These are phyloP conservation scores for Xerocomus potaroensis DNA, from an alignment of 768 basidiomycete genomes.

Conservation along the genomic window DNA sequence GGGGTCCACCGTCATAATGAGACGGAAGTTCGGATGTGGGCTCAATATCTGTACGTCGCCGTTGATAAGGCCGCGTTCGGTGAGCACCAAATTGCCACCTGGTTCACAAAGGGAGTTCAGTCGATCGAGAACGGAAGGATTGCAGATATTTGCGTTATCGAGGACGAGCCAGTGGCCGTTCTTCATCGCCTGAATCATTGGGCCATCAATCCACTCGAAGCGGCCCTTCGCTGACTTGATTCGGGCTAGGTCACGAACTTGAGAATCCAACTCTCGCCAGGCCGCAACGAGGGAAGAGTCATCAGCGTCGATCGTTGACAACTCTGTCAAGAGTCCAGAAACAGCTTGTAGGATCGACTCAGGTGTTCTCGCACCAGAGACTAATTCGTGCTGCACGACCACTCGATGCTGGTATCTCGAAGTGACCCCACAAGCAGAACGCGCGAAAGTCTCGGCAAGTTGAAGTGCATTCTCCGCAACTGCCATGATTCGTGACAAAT, in stretches of 20 bases:
- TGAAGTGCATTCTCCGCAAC: slow-evolving; percentile 39
- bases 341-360: slow-evolving; percentile 24
- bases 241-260: slow-evolving; percentile 21
- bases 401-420: slow-evolving; percentile 13
- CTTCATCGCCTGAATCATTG: slow-evolving; percentile 81
- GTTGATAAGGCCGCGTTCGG: slow-evolving; percentile 81
- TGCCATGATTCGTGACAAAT: slow-evolving; percentile 34
- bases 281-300: slow-evolving; percentile 10
- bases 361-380: slow-evolving; percentile 12
- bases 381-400: slow-evolving; percentile 15
- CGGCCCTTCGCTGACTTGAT: slow-evolving; percentile 39
- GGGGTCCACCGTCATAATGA: slow-evolving; percentile 93
- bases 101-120: slow-evolving; percentile 95
- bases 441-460: slow-evolving; percentile 37
- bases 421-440: slow-evolving; percentile 28
- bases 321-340: slow-evolving; percentile 26
- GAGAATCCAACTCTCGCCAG: slow-evolving; percentile 14
- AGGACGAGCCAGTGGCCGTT: slow-evolving; percentile 86
- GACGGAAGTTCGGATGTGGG: slow-evolving; percentile 85
- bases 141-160: slow-evolving; percentile 93
- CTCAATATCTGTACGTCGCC: slow-evolving; percentile 68
- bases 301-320: slow-evolving; percentile 15
- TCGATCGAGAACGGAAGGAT: slow-evolving; percentile 91
- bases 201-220: slow-evolving; percentile 96
- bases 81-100: slow-evolving; percentile 77